Conservation (phyloP, 257 asterid genomes). For the Primulina huaijiensis region DNA sequence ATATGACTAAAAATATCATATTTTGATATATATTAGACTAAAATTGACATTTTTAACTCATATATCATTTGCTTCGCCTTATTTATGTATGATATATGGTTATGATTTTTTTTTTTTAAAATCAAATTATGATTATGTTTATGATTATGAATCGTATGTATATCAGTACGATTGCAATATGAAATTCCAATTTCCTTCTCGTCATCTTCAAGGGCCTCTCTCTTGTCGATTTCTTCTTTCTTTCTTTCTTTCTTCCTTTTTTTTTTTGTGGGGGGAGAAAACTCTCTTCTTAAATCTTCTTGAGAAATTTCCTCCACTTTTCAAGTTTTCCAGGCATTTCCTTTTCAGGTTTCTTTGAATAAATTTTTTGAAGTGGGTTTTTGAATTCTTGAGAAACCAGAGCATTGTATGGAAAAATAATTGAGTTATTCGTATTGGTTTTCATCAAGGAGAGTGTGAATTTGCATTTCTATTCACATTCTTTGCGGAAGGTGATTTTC, state of each 20-base stretch:
- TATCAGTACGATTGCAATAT: background rate
- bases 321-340: background rate
- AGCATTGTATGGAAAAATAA: background rate
- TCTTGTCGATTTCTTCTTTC: background rate
- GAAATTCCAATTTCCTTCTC: background rate
- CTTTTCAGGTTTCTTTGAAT: background rate
- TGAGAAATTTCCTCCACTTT: background rate
- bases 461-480: background rate
- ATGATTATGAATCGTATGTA: too few relatives aligned
- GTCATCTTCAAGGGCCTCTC: background rate
- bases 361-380: background rate
- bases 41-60: too few relatives aligned
- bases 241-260: too few relatives aligned
- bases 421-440: slow-evolving; percentile 1
- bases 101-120: too few relatives aligned
- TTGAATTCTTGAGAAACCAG: slow-evolving; percentile 6
- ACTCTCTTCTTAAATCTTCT: background rate
- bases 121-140: too few relatives aligned
- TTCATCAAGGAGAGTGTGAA: background rate
- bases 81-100: too few relatives aligned
- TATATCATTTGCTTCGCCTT: too few relatives aligned
- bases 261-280: background rate
- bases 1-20: too few relatives aligned
- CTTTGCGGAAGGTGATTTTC: slow-evolving; percentile 20
- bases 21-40: too few relatives aligned